These are phyloP conservation scores for Alternaria tenuissima DNA, from an alignment of 2,329 filamentous ascomycete species.

Conservation along the genomic window DNA sequence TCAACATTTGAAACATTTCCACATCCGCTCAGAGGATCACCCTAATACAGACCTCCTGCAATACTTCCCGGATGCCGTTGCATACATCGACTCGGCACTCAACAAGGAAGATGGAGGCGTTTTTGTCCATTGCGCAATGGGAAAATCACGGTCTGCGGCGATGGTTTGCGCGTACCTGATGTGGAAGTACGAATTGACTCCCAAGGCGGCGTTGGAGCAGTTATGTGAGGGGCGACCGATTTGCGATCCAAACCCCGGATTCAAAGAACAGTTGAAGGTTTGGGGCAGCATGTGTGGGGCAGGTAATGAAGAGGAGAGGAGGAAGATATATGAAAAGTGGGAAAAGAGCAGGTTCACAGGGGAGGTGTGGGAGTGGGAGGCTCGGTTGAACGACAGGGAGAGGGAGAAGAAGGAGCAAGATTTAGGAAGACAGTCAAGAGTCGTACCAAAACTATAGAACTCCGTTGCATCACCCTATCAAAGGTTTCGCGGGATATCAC, in stretches of 20 bases:
- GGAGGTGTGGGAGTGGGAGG: constrained; percentile 52
- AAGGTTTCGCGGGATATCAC: not conserved
- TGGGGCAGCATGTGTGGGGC: constrained; percentile 41
- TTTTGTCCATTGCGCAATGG: constrained; percentile 49
- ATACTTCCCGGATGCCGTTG: constrained; percentile 31
- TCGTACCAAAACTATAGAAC: not conserved
- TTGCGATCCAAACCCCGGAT: constrained; percentile 46
- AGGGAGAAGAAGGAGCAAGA: not conserved
- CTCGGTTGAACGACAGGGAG: not conserved
- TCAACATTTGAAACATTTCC: constrained; percentile 39
- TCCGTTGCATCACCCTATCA: not conserved
- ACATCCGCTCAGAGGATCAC: constrained; percentile 44
- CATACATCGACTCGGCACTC: constrained; percentile 39
- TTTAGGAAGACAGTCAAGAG: not conserved
- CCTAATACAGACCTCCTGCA: constrained; percentile 43
- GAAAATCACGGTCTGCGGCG: constrained; percentile 44
- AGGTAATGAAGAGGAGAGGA: constrained; percentile 21
- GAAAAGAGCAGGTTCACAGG: constrained; percentile 43
- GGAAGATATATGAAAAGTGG: constrained; percentile 46
- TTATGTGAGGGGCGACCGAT: constrained; percentile 45
- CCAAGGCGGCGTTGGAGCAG: constrained; percentile 32
- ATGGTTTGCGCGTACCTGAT: constrained; percentile 46
- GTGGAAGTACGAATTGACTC: constrained; percentile 33
- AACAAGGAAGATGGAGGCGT: constrained; percentile 25
- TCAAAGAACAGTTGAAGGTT: constrained; percentile 45